These are phyloP conservation scores for Bryoglossum gracile DNA, from an alignment of 495 filamentous ascomycete genomes.

Conservation along the genomic window DNA sequence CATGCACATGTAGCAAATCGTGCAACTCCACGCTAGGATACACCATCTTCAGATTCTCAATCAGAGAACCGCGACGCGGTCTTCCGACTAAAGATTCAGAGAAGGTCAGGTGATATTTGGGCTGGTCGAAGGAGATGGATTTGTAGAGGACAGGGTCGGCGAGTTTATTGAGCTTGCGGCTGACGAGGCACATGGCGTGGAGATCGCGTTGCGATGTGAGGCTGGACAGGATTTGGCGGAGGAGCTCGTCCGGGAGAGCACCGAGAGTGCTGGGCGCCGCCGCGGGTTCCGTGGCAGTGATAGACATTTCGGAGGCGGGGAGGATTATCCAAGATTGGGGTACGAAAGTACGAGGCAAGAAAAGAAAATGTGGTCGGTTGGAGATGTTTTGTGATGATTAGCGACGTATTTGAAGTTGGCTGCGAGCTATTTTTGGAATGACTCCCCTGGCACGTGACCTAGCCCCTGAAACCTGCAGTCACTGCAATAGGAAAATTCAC, in stretches of 20 bases:
- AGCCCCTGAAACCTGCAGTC: no score
- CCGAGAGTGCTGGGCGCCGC: conserved; percentile 5
- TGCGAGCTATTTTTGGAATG: no score
- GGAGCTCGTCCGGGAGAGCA: conserved; percentile 22
- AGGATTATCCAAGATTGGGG: no score
- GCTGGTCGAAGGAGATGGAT: conserved; percentile 25
- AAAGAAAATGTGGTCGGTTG: no score
- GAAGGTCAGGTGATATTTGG: conserved; percentile 28
- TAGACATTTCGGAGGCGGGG: no score
- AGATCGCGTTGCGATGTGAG: conserved; percentile 23
- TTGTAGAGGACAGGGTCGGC: conserved; percentile 30
- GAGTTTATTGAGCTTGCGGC: conserved; percentile 21
- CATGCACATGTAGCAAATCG: conserved; percentile 17
- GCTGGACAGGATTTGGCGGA: conserved; percentile 26
- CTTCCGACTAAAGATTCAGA: conserved; percentile 27
- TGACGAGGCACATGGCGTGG: conserved; percentile 26
- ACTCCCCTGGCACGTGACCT: no score
- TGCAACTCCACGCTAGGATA: conserved; percentile 23
- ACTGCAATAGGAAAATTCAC: no score
- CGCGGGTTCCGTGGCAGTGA: conserved; percentile 1
- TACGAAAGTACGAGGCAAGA: no score
- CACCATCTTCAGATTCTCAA: conserved; percentile 26
- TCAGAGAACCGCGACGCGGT: conserved; percentile 26
- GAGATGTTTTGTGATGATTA: no score
- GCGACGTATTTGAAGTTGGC: no score